These are phyloP conservation scores for Fraxinus xanthoxyloides DNA, from an alignment of 305 asterid genomes.

Conservation along the genomic window DNA sequence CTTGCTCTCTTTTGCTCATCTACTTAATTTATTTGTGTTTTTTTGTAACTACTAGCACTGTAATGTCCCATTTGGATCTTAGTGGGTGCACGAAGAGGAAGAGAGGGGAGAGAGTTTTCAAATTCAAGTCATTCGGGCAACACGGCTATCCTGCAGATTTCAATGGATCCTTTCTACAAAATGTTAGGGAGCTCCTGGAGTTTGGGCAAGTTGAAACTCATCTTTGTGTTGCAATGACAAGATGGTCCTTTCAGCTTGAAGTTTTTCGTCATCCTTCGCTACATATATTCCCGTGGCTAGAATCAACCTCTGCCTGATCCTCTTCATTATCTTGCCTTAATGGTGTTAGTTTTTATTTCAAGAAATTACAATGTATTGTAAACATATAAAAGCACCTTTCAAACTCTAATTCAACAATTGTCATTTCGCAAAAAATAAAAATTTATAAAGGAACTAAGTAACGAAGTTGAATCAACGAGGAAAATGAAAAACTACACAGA, in stretches of 20 bases:
- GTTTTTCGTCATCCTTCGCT: conserved; percentile 68
- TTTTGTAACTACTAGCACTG: background rate
- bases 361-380: background rate
- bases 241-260: conserved; percentile 89
- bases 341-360: background rate
- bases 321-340: conserved; percentile 8
- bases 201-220: conserved; percentile 58
- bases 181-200: conserved; percentile 64
- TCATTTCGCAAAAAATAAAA: background rate
- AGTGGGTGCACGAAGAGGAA: conserved; percentile 68
- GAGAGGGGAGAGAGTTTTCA: conserved; percentile 70
- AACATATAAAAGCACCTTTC: background rate
- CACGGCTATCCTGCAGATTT: conserved; percentile 70
- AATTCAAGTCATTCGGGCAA: conserved; percentile 74
- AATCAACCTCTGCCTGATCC: no score
- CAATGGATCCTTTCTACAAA: conserved; percentile 59
- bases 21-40: background rate
- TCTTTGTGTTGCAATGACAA: conserved; percentile 39
- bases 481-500: background rate
- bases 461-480: background rate
- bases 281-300: conserved; percentile 45
- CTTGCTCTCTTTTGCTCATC: background rate
- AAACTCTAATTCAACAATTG: background rate
- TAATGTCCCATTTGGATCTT: conserved; percentile 57
- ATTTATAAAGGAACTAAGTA: background rate